Evolutionary conservation across 495 filamentous ascomycete species (phyloP).

Genomic region (Hypoxylon subgilvum): DNA sequence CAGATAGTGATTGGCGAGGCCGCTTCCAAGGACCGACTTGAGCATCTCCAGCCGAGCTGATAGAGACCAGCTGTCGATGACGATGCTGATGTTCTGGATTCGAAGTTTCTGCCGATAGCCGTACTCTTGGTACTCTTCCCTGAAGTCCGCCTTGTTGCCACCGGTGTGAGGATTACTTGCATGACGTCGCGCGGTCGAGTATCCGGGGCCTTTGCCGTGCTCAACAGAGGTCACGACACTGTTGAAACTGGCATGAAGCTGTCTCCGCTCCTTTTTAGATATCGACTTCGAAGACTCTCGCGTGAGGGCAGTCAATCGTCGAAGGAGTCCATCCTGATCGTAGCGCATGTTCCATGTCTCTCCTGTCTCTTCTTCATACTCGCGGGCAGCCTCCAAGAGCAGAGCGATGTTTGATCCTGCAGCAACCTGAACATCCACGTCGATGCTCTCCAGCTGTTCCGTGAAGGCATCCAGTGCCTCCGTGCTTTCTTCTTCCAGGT

Average conservation of each 20-base stretch:
- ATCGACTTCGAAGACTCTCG: slow-evolving; percentile 71
- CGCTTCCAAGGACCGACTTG: slow-evolving; percentile 76
- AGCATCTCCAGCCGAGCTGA: slow-evolving; percentile 77
- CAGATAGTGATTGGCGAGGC: slow-evolving; percentile 80
- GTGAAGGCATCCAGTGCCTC: slow-evolving; percentile 82
- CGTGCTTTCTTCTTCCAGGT: slow-evolving; percentile 75
- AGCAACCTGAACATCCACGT: slow-evolving; percentile 78
- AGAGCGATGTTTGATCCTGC: slow-evolving; percentile 91
- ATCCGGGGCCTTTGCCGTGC: slow-evolving; percentile 59
- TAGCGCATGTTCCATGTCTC: slow-evolving; percentile 53
- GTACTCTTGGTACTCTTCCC: slow-evolving; percentile 74
- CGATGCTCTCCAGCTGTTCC: slow-evolving; percentile 83
- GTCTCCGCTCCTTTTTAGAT: slow-evolving; percentile 78
- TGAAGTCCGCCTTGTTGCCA: slow-evolving; percentile 68
- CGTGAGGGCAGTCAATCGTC: slow-evolving; percentile 55
- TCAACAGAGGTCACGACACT: slow-evolving; percentile 87
- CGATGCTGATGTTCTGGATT: slow-evolving; percentile 74
- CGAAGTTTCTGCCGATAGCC: slow-evolving; percentile 79
- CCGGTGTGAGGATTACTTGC: slow-evolving; percentile 49
- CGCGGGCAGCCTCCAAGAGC: slow-evolving; percentile 80
- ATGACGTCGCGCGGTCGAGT: slow-evolving; percentile 50
- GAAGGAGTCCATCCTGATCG: slow-evolving; percentile 66
- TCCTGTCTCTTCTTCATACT: slow-evolving; percentile 67
- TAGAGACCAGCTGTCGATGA: slow-evolving; percentile 92
- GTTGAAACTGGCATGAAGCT: slow-evolving; percentile 75